Evolutionary conservation across 2,329 filamentous ascomycete genomes (phyloP).

Genomic region (Alternaria rosae): DNA sequence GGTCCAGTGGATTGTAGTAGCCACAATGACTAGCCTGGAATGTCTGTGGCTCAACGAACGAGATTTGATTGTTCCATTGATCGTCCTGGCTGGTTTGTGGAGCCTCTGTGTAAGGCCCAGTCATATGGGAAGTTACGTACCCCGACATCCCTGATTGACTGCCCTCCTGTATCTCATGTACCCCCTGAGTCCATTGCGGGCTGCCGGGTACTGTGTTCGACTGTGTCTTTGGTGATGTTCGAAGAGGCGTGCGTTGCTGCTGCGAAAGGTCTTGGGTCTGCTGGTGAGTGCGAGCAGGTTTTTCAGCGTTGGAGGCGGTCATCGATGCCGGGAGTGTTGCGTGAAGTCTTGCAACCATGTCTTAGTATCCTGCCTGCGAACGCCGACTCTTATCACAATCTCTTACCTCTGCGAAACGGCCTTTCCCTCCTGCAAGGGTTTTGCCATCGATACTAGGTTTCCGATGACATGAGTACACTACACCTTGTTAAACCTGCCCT

Average conservation of each 20-base stretch:
- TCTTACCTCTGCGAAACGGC: constrained; percentile 7
- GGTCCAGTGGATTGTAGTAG: background rate
- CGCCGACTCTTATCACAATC: no score
- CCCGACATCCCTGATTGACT: background rate
- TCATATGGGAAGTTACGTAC: background rate
- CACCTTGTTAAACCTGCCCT: background rate
- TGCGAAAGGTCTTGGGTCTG: background rate
- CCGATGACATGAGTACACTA: constrained; percentile 4
- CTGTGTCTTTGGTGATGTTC: background rate
- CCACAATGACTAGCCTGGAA: background rate
- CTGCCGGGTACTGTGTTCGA: background rate
- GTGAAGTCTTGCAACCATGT: background rate
- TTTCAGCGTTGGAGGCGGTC: background rate
- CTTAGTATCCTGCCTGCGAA: background rate
- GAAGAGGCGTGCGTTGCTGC: background rate
- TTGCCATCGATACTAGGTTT: background rate
- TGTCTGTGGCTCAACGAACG: background rate
- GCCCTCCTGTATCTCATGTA: background rate
- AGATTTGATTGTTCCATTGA: background rate
- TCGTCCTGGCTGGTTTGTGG: background rate
- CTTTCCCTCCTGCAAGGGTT: background rate
- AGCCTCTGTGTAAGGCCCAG: background rate
- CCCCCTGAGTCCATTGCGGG: background rate
- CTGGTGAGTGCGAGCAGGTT: background rate
- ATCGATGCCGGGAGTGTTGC: background rate